Conservation (phyloP, 2,329 filamentous ascomycete genomes). For the Clonostachys sp. region DNA sequence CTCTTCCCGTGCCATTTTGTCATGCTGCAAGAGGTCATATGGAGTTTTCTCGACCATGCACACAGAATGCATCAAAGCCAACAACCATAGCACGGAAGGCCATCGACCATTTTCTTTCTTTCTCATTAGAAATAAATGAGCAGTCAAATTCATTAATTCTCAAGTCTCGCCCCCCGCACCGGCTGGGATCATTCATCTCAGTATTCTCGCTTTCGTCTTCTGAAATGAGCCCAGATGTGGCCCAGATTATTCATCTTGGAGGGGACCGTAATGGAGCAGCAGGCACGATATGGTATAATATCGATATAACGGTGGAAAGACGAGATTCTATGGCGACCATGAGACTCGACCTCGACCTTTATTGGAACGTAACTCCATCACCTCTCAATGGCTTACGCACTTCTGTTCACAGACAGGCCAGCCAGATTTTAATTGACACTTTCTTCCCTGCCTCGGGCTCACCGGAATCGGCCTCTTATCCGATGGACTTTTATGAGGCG, state of each 20-base stretch:
- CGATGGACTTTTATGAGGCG: slow-evolving; percentile 63
- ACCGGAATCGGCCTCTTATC: slow-evolving; percentile 25
- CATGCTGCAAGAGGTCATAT: no score
- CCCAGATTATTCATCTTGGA: slow-evolving; percentile 10
- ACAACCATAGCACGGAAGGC: no score
- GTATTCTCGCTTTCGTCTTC: slow-evolving; percentile 4
- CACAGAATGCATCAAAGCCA: no score
- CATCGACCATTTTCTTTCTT: no score
- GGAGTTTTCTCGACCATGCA: no score
- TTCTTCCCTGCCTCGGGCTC: slow-evolving; percentile 18
- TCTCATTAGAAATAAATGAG: no score
- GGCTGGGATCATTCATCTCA: no score
- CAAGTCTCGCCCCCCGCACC: no score
- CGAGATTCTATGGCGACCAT: slow-evolving; percentile 16
- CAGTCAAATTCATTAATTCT: no score
- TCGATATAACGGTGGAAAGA: slow-evolving; percentile 21
- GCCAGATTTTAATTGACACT: slow-evolving; percentile 25
- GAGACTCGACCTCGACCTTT: slow-evolving; percentile 24
- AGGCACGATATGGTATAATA: slow-evolving; percentile 27
- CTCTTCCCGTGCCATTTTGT: no score
- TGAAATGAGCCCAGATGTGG: slow-evolving; percentile 2
- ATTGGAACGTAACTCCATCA: slow-evolving; percentile 35
- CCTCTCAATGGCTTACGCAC: slow-evolving; percentile 20
- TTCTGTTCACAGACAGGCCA: slow-evolving; percentile 19
- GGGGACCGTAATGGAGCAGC: slow-evolving; percentile 1